Base-by-base conservation (phyloP, 1,284 basidiomycete genomes). In the Exsudoporus floridanus region DNA sequence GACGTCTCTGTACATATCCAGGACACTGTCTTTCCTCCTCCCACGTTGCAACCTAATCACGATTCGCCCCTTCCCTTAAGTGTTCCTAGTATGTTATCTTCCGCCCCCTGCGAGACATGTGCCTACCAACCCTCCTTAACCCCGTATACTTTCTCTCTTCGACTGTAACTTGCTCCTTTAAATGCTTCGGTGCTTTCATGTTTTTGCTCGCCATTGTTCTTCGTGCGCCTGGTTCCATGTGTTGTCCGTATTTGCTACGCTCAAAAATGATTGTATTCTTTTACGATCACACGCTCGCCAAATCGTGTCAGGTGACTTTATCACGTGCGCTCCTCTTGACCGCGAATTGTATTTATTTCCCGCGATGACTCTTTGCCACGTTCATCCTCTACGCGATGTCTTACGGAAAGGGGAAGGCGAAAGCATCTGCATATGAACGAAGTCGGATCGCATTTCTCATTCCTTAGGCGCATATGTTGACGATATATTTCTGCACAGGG, bases 231-330 rank as follows among this genome's bases (percentile, higher is more conserved):
- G 58, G 56, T 62, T 53, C 30, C 38, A 43, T 46, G 50, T 66
- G 67, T 71, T 66, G 65, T 69, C 55, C 55, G 49, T 72, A 60
- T 61, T 55, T 70, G 51, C 57, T 55, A 21, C 57, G 27, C 46
- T 51, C 37, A 57, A 47, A 68, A 71, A 58, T 56, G 70, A 70
- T 67, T 71, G 68, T 71, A 68, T 54, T 13, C 13, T 23, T 58
- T 56, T 65, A 53, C 62, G 57, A 58, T 67, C 67, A 45, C 42
- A 21, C 34, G 21, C 30, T 30, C 21, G 37, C 28, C 10, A 28
- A 16, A 21, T n/a, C 23, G 18, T 23, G 23, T 23, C 64, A 59
- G n/a, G 53, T 69, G 61, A 60, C 31, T 1, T 5, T 8, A 33
- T 57, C 68, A 69, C 54, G 58, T 51, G 67, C 7, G 14, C n/a